These are phyloP conservation scores for Teratosphaeria zuluensis DNA, from an alignment of 2,329 filamentous ascomycete genomes.

Conservation along the genomic window DNA sequence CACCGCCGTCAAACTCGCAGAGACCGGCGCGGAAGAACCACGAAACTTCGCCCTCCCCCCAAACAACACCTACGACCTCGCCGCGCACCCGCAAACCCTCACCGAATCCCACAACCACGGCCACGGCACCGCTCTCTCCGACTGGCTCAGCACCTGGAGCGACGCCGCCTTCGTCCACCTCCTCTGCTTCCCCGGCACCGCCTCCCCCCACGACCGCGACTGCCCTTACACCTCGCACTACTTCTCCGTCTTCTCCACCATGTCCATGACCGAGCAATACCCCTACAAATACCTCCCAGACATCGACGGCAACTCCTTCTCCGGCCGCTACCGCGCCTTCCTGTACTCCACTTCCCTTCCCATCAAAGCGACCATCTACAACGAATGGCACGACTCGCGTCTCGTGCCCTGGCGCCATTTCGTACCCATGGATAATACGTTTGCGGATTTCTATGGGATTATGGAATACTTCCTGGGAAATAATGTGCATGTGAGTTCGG, in stretches of 20 bases:
- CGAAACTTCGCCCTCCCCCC: constrained; percentile 32
- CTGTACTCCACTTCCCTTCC: constrained; percentile 59
- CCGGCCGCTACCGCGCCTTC: constrained; percentile 41
- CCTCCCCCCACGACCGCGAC: neutral
- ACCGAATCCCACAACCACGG: neutral
- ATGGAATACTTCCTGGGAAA: constrained; percentile 63
- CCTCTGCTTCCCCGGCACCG: constrained; percentile 30
- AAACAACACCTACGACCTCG: constrained; percentile 29
- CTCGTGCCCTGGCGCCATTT: constrained; percentile 72
- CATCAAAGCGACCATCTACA: constrained; percentile 68
- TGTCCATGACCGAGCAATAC: constrained; percentile 35
- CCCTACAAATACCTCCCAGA: constrained; percentile 61
- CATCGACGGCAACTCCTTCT: constrained; percentile 56
- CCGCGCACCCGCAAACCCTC: constrained; percentile 9
- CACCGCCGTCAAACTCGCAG: constrained; percentile 45
- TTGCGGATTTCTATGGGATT: constrained; percentile 61
- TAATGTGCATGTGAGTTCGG: neutral
- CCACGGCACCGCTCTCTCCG: constrained; percentile 3
- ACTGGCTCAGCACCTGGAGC: constrained; percentile 31
- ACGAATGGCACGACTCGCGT: constrained; percentile 66
- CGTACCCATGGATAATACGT: constrained; percentile 68
- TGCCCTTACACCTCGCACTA: constrained; percentile 40
- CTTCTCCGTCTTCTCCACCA: constrained; percentile 24
- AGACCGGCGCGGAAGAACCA: constrained; percentile 28
- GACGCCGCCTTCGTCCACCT: constrained; percentile 37